Evolutionary conservation across 805 yeast genomes (phyloP).

Genomic region (Myxozyma nipponensis): DNA sequence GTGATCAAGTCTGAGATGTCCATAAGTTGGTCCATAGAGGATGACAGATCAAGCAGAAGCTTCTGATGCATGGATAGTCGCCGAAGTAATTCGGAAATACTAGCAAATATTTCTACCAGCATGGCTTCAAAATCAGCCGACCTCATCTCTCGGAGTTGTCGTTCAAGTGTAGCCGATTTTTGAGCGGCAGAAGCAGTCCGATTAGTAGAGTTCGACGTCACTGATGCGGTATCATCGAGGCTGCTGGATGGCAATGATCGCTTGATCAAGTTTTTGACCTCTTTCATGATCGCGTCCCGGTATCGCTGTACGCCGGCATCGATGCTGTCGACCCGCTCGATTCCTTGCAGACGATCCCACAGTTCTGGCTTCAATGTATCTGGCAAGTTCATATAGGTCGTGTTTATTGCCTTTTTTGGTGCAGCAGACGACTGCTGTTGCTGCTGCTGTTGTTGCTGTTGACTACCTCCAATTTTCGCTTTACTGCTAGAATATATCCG

Average conservation of each 20-base stretch:
- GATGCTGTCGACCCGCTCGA: slow-evolving; percentile 37
- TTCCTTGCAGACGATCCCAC: slow-evolving; percentile 49
- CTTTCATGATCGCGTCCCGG: slow-evolving; percentile 64
- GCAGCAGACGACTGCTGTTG: slow-evolving; percentile 5
- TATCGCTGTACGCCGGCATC: slow-evolving; percentile 56
- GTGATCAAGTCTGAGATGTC: slow-evolving; percentile 41
- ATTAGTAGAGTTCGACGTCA: slow-evolving; percentile 31
- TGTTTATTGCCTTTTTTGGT: slow-evolving; percentile 32
- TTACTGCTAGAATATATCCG: slow-evolving; percentile 30
- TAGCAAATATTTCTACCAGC: slow-evolving; percentile 57
- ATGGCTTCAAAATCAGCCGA: slow-evolving; percentile 72
- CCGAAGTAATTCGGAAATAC: slow-evolving; percentile 66
- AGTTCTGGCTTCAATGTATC: slow-evolving; percentile 45
- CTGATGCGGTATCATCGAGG: slow-evolving; percentile 39
- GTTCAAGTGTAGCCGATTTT: slow-evolving; percentile 43
- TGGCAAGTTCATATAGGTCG: slow-evolving; percentile 41
- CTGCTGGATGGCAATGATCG: slow-evolving; percentile 50
- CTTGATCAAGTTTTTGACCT: slow-evolving; percentile 69
- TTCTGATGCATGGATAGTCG: slow-evolving; percentile 77
- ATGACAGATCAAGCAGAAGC: slow-evolving; percentile 64
- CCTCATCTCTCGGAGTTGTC: slow-evolving; percentile 57
- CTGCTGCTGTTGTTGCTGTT: too few relatives aligned
- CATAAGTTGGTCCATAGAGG: slow-evolving; percentile 40
- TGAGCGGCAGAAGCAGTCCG: slow-evolving; percentile 32
- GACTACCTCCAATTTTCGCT: slow-evolving; percentile 4